phyloP scores from a whole-genome alignment of 768 basidiomycete species.

The Boletus vermiculosoides region DNA sequence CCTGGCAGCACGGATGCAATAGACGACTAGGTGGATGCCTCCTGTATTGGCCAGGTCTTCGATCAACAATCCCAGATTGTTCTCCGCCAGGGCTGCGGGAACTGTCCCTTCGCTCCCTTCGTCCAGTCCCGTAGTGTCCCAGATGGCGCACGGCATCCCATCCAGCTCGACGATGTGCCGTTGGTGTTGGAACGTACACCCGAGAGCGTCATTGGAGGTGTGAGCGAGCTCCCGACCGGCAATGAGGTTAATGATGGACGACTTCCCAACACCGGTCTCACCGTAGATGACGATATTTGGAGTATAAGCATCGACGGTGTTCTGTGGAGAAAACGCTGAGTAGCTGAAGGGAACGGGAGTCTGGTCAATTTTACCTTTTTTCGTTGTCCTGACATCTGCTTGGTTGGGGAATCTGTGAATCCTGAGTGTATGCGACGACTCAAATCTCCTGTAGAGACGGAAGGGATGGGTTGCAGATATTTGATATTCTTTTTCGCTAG shows the following conservation, averaged over 20 bases:
- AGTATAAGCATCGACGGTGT: no score
- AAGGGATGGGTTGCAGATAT: background rate
- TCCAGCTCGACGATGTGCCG: background rate
- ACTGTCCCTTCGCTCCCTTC: no score
- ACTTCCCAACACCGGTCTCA: conserved; percentile 5
- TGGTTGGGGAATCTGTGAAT: background rate
- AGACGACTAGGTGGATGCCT: no score
- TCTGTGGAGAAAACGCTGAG: background rate
- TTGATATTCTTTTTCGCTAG: background rate
- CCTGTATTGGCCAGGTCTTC: no score
- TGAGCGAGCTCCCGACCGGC: background rate
- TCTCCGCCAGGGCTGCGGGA: no score
- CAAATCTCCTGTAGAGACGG: background rate
- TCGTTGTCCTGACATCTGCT: background rate
- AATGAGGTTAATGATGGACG: conserved; percentile 12
- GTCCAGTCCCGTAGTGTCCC: no score
- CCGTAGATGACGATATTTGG: conserved; percentile 8
- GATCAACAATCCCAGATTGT: no score
- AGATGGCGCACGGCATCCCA: no score
- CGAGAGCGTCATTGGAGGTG: conserved; percentile 1
- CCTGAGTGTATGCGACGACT: background rate
- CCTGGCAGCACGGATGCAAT: no score
- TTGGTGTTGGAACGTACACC: conserved; percentile 3
- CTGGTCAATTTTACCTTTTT: background rate
- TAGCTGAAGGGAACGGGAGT: no score